Base-by-base conservation (phyloP, 2,329 filamentous ascomycete species). In the Colletotrichum kahawae region DNA sequence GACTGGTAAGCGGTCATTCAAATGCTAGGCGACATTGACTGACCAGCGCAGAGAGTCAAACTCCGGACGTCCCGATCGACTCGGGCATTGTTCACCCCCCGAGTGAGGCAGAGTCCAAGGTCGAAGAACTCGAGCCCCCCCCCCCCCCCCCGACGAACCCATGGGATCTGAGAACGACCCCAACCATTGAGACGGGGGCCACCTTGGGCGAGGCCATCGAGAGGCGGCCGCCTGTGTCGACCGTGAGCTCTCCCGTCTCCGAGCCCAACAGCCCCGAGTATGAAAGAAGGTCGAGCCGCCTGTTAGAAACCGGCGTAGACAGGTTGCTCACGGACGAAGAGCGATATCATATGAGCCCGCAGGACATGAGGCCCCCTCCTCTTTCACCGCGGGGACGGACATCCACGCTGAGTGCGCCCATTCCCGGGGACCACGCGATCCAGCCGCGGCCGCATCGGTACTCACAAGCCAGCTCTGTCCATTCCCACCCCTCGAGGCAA, bases 401-500 rank as follows among this genome's bases (percentile, higher is more conserved):
- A 8, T 27, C 65, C 3, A 62, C 73, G 21, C 13, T 70, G 7
- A 54, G 43, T 6, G 68, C 56, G 7, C 24, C 71, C 21, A 70
- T 65, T 12, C 27, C 70, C 7, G 74, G 74, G 51, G 70, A 74
- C 38, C 59, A 72, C n/a, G 51, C 43, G 13, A n/a, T 71, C 4
- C 27, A 69, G 18, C n/a, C 63, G 6, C 9, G 51, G 59, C 64
- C 66, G 31, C 60, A 70, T 48, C 71, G 68, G 13, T 64, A 74
- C 59, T 76, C 76, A 4, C 72, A 68, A n/a, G 34, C 72, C 34
- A 74, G 73, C 67, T 77, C 77, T 9, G 43, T 68, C 4, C 68
- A 77, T 56, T 77, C 76, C n/a, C 81, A 79, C 27, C 77, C 78
- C 13, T 79, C 74, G 16, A 80, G 80, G 18, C 81, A 79, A 31